phyloP scores from a whole-genome alignment of 352 stramenopile species.

The Phytopythium kandeliae region DNA sequence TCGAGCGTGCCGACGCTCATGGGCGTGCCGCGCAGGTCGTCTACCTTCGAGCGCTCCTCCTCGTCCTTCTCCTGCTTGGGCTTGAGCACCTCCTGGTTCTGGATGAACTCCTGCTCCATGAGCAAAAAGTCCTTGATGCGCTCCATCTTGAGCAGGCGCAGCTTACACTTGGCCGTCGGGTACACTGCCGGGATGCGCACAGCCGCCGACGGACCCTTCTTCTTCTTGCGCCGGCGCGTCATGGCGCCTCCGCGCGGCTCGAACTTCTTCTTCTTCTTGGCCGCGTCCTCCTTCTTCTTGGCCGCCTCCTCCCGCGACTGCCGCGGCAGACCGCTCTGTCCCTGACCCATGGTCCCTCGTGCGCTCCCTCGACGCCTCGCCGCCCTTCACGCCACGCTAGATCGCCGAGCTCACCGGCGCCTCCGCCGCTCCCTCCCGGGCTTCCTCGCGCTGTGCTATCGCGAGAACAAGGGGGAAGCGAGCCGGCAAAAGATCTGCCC shows the following conservation, averaged over 20 bases:
- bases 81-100: slow-evolving; percentile 99
- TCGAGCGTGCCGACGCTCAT: slow-evolving; percentile 98
- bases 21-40: slow-evolving; percentile 97
- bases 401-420: background rate
- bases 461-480: slow-evolving; percentile 3
- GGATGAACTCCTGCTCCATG: slow-evolving; percentile 99
- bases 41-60: slow-evolving; percentile 98
- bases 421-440: background rate
- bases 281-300: slow-evolving; percentile 90
- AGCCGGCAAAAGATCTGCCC: background rate
- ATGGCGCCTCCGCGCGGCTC: slow-evolving; percentile 80
- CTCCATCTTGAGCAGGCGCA: slow-evolving; percentile 99
- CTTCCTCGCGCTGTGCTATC: background rate
- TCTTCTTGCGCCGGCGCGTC: slow-evolving; percentile 89
- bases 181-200: slow-evolving; percentile 91
- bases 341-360: slow-evolving; percentile 57
- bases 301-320: slow-evolving; percentile 74
- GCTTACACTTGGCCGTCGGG: slow-evolving; percentile 99
- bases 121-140: slow-evolving; percentile 99
- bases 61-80: slow-evolving; percentile 99
- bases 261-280: slow-evolving; percentile 95
- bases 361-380: background rate
- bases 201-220: slow-evolving; percentile 87
- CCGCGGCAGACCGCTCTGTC: slow-evolving; percentile 79
- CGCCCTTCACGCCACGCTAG: background rate